These are phyloP conservation scores for Morella rubra DNA, from an alignment of 306 rosid genomes.

Conservation along the genomic window DNA sequence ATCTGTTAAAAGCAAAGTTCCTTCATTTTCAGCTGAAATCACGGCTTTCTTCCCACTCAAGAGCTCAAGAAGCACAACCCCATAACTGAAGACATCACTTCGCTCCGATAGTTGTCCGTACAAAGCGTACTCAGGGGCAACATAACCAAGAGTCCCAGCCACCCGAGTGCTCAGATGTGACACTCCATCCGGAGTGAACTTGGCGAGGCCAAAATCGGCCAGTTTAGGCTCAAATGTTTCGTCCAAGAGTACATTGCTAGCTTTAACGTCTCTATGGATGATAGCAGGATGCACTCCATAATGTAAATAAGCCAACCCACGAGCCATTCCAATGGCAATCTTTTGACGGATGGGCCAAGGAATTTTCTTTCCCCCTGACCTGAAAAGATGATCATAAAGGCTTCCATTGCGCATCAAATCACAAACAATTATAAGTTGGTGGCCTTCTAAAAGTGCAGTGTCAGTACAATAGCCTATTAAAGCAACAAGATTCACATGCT, in stretches of 20 bases:
- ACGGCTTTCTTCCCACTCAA: constrained; percentile 19
- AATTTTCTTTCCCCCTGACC: background rate
- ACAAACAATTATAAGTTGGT: constrained; percentile 8
- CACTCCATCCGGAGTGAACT: constrained; percentile 4
- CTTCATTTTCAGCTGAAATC: background rate
- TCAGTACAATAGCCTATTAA: constrained; percentile 20
- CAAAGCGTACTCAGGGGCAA: background rate
- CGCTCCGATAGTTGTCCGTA: constrained; percentile 6
- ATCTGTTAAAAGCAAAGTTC: constrained; percentile 10
- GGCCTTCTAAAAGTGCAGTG: background rate
- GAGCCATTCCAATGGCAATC: constrained; percentile 17
- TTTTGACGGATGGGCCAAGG: constrained; percentile 10
- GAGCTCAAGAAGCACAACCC: constrained; percentile 22
- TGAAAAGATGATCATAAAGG: constrained; percentile 10
- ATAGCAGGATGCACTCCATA: constrained; percentile 6
- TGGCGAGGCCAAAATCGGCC: constrained; percentile 14
- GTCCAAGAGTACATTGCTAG: constrained; percentile 12
- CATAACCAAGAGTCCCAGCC: constrained; percentile 15
- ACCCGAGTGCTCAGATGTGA: constrained; percentile 10
- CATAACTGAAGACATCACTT: constrained; percentile 17
- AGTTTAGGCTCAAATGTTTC: constrained; percentile 16
- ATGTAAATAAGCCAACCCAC: constrained; percentile 11
- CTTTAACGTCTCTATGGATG: constrained; percentile 1
- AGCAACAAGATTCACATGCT: constrained; percentile 26
- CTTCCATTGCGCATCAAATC: constrained; percentile 6